These are phyloP conservation scores for Fraxinus quadrangulata DNA, from an alignment of 257 asterid genomes.

Conservation along the genomic window DNA sequence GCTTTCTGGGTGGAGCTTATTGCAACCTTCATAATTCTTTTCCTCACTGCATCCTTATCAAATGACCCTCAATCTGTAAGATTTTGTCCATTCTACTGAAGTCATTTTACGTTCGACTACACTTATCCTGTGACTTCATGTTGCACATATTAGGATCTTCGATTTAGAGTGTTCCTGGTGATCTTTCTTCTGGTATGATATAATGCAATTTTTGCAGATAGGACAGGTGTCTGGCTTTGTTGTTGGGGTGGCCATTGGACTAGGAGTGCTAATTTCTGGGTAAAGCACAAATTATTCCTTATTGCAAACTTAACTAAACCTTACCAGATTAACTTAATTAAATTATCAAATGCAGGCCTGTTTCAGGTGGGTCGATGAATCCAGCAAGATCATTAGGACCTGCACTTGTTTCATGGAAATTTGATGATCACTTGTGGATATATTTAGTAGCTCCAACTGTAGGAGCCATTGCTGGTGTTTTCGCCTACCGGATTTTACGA, in stretches of 20 bases:
- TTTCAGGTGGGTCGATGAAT: slow-evolving; percentile 93
- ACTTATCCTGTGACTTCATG: too few species aligned
- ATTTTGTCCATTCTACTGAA: neutral
- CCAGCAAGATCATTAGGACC: slow-evolving; percentile 98
- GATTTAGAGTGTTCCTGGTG: neutral
- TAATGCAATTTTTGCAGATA: slow-evolving; percentile 35
- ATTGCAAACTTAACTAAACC: too few species aligned
- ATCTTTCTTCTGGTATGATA: neutral
- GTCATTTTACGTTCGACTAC: neutral
- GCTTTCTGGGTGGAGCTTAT: slow-evolving; percentile 77
- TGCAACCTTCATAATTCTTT: slow-evolving; percentile 69
- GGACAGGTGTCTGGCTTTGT: slow-evolving; percentile 60
- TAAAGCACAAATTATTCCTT: slow-evolving; percentile 24
- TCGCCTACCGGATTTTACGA: slow-evolving; percentile 59
- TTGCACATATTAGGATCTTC: neutral
- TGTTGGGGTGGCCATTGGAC: slow-evolving; percentile 68
- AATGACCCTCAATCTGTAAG: slow-evolving; percentile 59
- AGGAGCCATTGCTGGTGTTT: slow-evolving; percentile 72
- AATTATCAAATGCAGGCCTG: slow-evolving; percentile 51
- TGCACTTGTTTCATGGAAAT: slow-evolving; percentile 71
- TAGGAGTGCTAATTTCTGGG: slow-evolving; percentile 91
- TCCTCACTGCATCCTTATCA: slow-evolving; percentile 63
- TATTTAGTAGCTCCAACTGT: slow-evolving; percentile 71
- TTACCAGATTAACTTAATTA: neutral
- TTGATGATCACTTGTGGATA: slow-evolving; percentile 64